These are phyloP conservation scores for Paradendryphiella salina DNA, from an alignment of 2,329 filamentous ascomycete genomes.

Conservation along the genomic window DNA sequence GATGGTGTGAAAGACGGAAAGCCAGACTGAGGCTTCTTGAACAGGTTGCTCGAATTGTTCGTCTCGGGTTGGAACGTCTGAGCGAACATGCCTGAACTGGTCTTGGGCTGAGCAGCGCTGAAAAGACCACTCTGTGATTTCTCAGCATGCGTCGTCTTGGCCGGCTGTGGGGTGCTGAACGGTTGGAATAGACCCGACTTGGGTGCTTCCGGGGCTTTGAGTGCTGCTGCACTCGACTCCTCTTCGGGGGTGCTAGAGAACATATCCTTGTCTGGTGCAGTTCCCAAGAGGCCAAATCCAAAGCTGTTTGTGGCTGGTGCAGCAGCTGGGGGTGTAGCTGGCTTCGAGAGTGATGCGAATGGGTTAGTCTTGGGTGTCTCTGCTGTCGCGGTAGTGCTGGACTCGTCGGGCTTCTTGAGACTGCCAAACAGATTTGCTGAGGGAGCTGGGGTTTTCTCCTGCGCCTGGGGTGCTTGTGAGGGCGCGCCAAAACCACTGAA, in stretches of 20 bases:
- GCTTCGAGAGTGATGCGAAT: conserved; percentile 25
- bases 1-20: conserved; percentile 15
- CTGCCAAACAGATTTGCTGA: conserved; percentile 22
- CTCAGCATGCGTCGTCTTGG: conserved; percentile 21
- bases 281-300: conserved; percentile 23
- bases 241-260: conserved; percentile 10
- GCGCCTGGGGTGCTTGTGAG: conserved; percentile 16
- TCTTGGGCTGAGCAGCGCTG: conserved; percentile 26
- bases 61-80: conserved; percentile 22
- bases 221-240: conserved; percentile 3
- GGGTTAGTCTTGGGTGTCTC: conserved; percentile 27
- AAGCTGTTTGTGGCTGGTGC: conserved; percentile 13
- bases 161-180: conserved; percentile 31
- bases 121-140: conserved; percentile 23
- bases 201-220: conserved; percentile 19
- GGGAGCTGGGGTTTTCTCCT: conserved; percentile 14
- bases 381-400: conserved; percentile 9
- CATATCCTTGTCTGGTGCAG: conserved; percentile 16
- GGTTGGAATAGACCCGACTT: conserved; percentile 26
- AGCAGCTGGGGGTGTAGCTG: conserved; percentile 12
- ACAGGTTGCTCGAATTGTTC: conserved; percentile 11
- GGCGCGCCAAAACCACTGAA: conserved; percentile 14
- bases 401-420: conserved; percentile 21
- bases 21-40: conserved; percentile 17
- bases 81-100: conserved; percentile 25